Percentiles rank a stretch among this genome's conserved stretches.
Evolutionary conservation across 805 yeast genomes (phyloP).

Genomic region (Starmera caribaea): DNA sequence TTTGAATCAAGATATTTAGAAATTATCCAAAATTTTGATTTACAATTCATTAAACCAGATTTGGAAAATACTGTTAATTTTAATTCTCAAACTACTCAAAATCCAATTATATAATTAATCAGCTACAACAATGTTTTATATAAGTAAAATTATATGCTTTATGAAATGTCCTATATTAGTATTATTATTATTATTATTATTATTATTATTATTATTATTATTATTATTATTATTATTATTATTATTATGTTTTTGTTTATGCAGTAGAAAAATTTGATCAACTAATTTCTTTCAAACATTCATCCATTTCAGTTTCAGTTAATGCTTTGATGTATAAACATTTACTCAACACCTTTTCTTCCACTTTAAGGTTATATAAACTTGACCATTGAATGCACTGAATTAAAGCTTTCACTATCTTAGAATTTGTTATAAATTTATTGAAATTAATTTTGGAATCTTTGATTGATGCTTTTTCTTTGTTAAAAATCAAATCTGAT

Average conservation of each 20-base stretch:
- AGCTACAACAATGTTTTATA: background rate
- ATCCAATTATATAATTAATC: background rate
- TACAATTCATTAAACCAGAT: background rate
- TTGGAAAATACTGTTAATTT: background rate
- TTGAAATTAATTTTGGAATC: constrained; percentile 54
- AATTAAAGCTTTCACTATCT: constrained; percentile 65
- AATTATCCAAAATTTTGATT: background rate
- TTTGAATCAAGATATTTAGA: background rate
- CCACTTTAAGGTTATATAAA: constrained; percentile 44
- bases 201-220: no score
- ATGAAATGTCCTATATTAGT: no score
- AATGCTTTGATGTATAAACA: constrained; percentile 74
- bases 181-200: no score
- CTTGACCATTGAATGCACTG: constrained; percentile 82
- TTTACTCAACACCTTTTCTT: constrained; percentile 64
- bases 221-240: no score
- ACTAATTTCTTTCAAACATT: constrained; percentile 15
- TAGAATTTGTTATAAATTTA: constrained; percentile 66
- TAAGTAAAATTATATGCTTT: no score
- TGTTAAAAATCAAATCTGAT: constrained; percentile 70
- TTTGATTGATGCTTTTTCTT: constrained; percentile 24
- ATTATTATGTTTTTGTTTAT: no score
- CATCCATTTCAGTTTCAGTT: constrained; percentile 60
- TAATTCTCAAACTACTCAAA: background rate
- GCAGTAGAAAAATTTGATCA: no score